Percentiles rank a stretch among this genome's conserved stretches.
Conservation (phyloP, 768 basidiomycete genomes). For the Cystofilobasidium bisporidii region DNA sequence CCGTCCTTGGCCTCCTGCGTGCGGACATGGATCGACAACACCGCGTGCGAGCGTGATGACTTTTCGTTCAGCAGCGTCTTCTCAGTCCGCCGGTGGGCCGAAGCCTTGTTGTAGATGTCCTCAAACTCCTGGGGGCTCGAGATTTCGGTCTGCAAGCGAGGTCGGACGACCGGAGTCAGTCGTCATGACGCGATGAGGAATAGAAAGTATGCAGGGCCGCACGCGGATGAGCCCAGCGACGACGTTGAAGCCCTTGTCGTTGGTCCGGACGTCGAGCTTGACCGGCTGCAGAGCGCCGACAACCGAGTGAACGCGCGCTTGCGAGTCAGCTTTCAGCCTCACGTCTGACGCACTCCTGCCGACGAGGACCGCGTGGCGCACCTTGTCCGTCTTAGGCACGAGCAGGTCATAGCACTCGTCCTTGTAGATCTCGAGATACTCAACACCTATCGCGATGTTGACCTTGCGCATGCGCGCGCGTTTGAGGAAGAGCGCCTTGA, state of each 20-base stretch:
- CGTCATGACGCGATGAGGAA: background rate
- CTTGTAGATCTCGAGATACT: constrained; percentile 43
- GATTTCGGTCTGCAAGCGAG: constrained; percentile 35
- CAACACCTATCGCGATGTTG: constrained; percentile 49
- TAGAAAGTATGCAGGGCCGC: background rate
- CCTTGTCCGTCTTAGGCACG: constrained; percentile 48
- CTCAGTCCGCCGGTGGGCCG: constrained; percentile 65
- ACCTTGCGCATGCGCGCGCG: constrained; percentile 30
- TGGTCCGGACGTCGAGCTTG: constrained; percentile 52
- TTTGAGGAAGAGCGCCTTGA: constrained; percentile 46
- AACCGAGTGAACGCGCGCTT: no score
- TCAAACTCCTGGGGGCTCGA: constrained; percentile 47
- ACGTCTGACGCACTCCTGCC: no score
- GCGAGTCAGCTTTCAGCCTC: no score
- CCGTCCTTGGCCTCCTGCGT: constrained; percentile 12
- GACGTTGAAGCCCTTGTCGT: constrained; percentile 49
- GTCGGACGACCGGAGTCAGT: no score
- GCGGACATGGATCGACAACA: constrained; percentile 60
- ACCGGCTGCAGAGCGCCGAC: no score
- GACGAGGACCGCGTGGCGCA: background rate
- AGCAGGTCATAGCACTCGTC: constrained; percentile 84
- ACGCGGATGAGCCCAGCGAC: constrained; percentile 47
- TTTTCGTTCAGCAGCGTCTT: constrained; percentile 72
- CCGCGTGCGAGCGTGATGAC: constrained; percentile 81
- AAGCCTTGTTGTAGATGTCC: constrained; percentile 43